Conservation (phyloP, 768 basidiomycete species). For the Pleurotus giganteus region DNA sequence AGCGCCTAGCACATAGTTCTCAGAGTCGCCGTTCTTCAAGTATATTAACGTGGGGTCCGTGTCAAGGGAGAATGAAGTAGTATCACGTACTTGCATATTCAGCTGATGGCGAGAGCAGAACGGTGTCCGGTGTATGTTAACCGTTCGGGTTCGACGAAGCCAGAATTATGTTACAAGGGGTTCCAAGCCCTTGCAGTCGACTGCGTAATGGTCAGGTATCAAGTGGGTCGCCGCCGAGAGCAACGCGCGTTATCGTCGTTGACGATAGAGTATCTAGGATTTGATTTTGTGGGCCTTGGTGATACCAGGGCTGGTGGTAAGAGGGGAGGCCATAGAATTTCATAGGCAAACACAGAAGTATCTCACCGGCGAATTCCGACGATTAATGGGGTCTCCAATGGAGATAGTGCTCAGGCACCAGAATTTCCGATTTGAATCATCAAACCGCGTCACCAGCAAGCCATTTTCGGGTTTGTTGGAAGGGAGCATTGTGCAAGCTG, state of each 20-base stretch:
- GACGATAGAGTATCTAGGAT: background rate
- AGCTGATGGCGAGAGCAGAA: background rate
- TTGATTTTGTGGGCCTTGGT: conserved; percentile 2
- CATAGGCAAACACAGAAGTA: conserved; percentile 5
- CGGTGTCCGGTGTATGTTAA: no score
- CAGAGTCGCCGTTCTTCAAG: no score
- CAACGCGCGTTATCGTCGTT: background rate
- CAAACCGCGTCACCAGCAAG: background rate
- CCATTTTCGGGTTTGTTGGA: no score
- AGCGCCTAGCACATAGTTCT: no score
- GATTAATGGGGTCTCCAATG: conserved; percentile 4
- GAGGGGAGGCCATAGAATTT: background rate
- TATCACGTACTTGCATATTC: background rate
- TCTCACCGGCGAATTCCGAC: conserved; percentile 2
- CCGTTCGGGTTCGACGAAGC: no score
- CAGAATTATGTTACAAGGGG: no score
- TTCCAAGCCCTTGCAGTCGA: no score
- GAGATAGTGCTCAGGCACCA: conserved; percentile 8
- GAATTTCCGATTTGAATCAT: background rate
- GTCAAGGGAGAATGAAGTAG: background rate
- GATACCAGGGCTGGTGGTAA: background rate
- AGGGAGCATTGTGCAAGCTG: background rate
- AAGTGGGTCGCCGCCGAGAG: background rate
- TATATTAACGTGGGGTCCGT: no score
- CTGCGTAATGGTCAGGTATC: background rate